Conservation (phyloP, 2,329 filamentous ascomycete species). For the Thelonectria blattea region DNA sequence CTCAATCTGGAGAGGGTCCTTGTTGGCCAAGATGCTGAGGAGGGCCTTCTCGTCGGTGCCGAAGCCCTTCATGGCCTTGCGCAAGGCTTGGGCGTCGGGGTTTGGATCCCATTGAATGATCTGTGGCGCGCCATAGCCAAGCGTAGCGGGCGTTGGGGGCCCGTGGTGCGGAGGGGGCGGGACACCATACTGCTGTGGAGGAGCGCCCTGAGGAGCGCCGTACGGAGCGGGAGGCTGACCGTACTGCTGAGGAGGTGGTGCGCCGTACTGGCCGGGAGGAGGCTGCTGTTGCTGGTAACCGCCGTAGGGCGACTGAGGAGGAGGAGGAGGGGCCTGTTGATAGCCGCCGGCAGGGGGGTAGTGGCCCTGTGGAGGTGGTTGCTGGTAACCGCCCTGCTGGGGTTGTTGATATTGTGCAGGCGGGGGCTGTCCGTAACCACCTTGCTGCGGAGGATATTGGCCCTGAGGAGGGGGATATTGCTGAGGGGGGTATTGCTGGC, state of each 20-base stretch:
- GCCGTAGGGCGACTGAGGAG: conserved; percentile 41
- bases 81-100: conserved; percentile 72
- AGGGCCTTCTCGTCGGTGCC: conserved; percentile 85
- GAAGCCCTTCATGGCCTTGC: conserved; percentile 90
- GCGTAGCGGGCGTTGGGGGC: conserved; percentile 68
- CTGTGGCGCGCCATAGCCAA: conserved; percentile 77
- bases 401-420: conserved; percentile 39
- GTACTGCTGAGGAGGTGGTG: conserved; percentile 43
- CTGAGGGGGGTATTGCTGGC: conserved; percentile 43
- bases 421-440: conserved; percentile 40
- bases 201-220: conserved; percentile 21
- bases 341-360: conserved; percentile 41
- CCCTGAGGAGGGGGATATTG: conserved; percentile 37
- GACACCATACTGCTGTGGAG: conserved; percentile 42
- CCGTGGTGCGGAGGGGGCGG: conserved; percentile 35
- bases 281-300: conserved; percentile 44
- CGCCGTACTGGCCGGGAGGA: conserved; percentile 47
- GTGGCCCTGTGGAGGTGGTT: conserved; percentile 41
- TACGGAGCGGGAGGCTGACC: conserved; percentile 19
- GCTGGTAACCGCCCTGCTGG: conserved; percentile 44
- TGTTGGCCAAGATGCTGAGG: conserved; percentile 71
- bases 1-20: conserved; percentile 80
- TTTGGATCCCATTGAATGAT: conserved; percentile 72
- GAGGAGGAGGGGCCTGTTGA: conserved; percentile 42
- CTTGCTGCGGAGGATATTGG: conserved; percentile 28